Conservation (phyloP, 2,329 filamentous ascomycete species). For the Rutstroemia sp. region DNA sequence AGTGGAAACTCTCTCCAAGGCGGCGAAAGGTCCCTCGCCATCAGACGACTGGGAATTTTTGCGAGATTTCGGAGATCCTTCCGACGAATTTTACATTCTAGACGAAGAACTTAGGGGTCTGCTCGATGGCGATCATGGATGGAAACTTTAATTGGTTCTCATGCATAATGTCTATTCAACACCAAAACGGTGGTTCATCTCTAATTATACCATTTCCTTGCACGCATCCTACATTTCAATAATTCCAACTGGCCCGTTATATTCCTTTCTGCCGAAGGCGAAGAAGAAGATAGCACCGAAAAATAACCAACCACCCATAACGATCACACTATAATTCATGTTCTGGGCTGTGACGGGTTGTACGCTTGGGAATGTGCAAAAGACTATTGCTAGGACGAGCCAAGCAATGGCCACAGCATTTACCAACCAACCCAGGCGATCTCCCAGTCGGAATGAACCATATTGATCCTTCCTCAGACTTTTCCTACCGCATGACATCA, state of each 20-base stretch:
- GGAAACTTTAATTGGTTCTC: neutral
- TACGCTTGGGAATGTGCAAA: constrained; percentile 37
- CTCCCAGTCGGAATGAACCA: constrained; percentile 29
- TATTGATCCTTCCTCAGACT: constrained; percentile 17
- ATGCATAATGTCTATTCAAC: neutral
- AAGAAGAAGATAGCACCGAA: constrained; percentile 32
- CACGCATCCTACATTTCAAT: neutral
- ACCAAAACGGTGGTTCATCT: neutral
- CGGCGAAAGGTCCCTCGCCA: neutral
- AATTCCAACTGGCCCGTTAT: constrained; percentile 19
- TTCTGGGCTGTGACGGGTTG: constrained; percentile 35
- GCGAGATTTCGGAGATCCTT: constrained; percentile 24
- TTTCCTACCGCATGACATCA: constrained; percentile 33
- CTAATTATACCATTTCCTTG: neutral
- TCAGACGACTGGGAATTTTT: constrained; percentile 26
- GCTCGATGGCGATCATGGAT: constrained; percentile 15
- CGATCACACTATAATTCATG: constrained; percentile 41
- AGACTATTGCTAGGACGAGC: constrained; percentile 37
- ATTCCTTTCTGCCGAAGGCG: constrained; percentile 21
- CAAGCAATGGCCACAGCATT: constrained; percentile 38
- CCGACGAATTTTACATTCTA: constrained; percentile 26
- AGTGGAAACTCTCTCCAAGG: neutral
- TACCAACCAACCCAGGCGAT: constrained; percentile 27
- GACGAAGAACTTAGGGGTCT: constrained; percentile 25
- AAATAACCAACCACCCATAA: constrained; percentile 34